phyloP scores from a whole-genome alignment of 495 filamentous ascomycete genomes.

The Podospora appendiculata region DNA sequence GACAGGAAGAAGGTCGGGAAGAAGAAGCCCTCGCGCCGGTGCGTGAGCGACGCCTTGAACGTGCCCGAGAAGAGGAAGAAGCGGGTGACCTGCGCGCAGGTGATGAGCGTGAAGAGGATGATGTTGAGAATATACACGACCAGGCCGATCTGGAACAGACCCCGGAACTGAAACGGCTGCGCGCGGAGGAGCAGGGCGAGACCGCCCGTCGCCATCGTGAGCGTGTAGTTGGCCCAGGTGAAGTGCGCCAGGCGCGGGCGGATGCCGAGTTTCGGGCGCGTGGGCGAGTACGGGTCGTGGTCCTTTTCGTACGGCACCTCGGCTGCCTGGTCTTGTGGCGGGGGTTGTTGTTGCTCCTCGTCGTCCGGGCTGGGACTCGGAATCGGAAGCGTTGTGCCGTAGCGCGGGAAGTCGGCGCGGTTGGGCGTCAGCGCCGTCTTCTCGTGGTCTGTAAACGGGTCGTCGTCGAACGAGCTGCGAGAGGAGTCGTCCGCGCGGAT shows the following conservation, averaged over 20 bases:
- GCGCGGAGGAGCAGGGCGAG: slow-evolving; percentile 52
- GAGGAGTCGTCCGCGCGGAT: too few relatives aligned
- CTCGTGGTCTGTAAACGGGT: too few relatives aligned
- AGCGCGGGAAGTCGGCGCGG: too few relatives aligned
- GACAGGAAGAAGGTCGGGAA: slow-evolving; percentile 61
- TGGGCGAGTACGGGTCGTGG: slow-evolving; percentile 1
- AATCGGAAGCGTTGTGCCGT: too few relatives aligned
- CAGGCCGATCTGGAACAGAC: slow-evolving; percentile 52
- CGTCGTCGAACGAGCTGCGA: too few relatives aligned
- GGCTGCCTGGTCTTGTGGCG: not conserved
- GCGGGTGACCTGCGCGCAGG: slow-evolving; percentile 42
- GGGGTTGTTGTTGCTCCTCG: not conserved
- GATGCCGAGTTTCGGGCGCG: slow-evolving; percentile 11
- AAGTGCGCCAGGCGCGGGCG: slow-evolving; percentile 51
- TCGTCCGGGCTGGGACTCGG: too few relatives aligned
- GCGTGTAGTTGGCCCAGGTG: slow-evolving; percentile 67
- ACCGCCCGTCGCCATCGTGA: slow-evolving; percentile 62
- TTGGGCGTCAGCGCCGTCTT: too few relatives aligned
- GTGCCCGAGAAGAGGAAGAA: slow-evolving; percentile 49
- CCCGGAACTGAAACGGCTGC: slow-evolving; percentile 51
- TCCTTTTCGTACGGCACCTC: not conserved
- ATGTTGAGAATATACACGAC: slow-evolving; percentile 58
- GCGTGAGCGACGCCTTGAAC: slow-evolving; percentile 46
- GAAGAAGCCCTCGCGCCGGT: slow-evolving; percentile 61
- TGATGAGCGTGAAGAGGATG: slow-evolving; percentile 48